Percentiles rank a stretch among this genome's conserved stretches.
Evolutionary conservation across 257 asterid species (phyloP).

Genomic region (Primulina tabacum): DNA sequence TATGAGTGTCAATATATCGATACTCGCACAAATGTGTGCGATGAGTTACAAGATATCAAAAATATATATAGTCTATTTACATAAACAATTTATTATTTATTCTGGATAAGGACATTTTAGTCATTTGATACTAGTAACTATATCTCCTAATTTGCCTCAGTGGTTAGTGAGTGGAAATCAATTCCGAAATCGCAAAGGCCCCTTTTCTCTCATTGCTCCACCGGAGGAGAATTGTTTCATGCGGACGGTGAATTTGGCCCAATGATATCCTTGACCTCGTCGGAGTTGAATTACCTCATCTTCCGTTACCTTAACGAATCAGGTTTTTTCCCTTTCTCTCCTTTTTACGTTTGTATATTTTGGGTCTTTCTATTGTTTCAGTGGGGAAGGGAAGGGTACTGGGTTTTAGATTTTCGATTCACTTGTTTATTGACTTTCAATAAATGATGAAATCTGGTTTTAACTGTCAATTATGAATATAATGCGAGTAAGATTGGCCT

Average conservation of each 20-base stretch:
- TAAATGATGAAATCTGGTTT: neutral
- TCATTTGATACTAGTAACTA: neutral
- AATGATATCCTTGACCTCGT: conserved; percentile 70
- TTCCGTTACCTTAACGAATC: conserved; percentile 94
- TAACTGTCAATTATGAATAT: neutral
- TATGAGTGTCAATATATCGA: no score
- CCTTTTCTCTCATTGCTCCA: neutral
- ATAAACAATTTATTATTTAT: no score
- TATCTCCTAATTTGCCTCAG: conserved; percentile 14
- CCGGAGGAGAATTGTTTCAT: conserved; percentile 21
- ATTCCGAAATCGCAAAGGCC: conserved; percentile 6
- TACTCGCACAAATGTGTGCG: no score
- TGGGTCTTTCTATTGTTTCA: neutral
- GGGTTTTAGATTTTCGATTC: conserved; percentile 10
- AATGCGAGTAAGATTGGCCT: neutral
- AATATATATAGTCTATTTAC: no score
- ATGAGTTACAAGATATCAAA: no score
- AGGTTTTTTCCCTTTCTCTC: conserved; percentile 36
- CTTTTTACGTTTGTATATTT: neutral
- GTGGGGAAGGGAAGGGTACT: conserved; percentile 7
- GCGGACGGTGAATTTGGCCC: conserved; percentile 32
- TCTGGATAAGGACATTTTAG: conserved; percentile 19
- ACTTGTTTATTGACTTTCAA: conserved; percentile 3
- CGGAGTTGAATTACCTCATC: conserved; percentile 78
- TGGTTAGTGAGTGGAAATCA: neutral